Conservation (phyloP, 2,329 filamentous ascomycete genomes). For the Verticillium albo-atrum region DNA sequence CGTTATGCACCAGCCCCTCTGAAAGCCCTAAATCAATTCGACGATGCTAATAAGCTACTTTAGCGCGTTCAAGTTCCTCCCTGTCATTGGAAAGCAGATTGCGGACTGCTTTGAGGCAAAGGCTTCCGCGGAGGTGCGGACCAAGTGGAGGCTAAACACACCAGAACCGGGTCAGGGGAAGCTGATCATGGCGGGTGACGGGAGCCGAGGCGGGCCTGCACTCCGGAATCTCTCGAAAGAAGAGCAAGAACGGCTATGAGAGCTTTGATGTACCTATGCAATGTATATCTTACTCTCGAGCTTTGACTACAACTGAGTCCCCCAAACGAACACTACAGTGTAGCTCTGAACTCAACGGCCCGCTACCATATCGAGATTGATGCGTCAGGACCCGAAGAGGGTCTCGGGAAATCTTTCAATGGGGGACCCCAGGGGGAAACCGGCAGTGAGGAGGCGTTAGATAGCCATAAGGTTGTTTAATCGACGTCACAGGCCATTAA, state of each 20-base stretch:
- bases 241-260: constrained; percentile 22
- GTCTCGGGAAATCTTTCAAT: neutral
- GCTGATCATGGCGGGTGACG: constrained; percentile 18
- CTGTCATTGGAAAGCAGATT: constrained; percentile 19
- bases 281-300: neutral
- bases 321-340: too few species aligned
- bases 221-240: constrained; percentile 16
- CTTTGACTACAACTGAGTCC: neutral
- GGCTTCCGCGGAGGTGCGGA: constrained; percentile 17
- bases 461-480: neutral
- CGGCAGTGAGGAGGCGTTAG: neutral
- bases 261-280: neutral
- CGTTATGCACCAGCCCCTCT: neutral
- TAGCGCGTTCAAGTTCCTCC: constrained; percentile 22
- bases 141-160: constrained; percentile 23
- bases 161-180: neutral
- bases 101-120: constrained; percentile 27
- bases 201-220: constrained; percentile 22
- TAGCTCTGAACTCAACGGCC: too few species aligned
- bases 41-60: neutral
- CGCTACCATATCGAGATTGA: neutral
- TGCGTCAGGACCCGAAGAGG: neutral
- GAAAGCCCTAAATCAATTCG: neutral
- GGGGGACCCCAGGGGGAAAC: neutral
- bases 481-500: neutral